Percentiles rank a stretch among this genome's conserved stretches.
phyloP scores from a whole-genome alignment of 306 rosid species.

The Mimosa bimucronata region DNA sequence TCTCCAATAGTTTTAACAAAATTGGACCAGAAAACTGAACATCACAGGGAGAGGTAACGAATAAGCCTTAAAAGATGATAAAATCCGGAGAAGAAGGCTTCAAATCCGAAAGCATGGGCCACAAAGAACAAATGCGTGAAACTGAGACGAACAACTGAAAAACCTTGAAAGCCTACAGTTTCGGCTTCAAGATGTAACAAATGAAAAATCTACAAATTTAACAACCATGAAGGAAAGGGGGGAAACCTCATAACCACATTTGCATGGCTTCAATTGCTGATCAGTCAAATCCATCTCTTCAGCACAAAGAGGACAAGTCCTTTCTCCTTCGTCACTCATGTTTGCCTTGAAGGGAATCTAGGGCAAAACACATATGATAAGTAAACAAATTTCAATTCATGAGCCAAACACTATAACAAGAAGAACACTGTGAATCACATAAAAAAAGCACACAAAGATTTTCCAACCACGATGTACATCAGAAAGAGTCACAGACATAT shows the following conservation, averaged over 20 bases:
- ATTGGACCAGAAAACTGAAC: not conserved
- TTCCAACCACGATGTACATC: conserved; percentile 14
- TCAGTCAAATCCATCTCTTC: conserved; percentile 99
- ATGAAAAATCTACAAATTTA: conserved; percentile 11
- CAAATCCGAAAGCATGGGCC: not conserved
- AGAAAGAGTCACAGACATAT: not conserved
- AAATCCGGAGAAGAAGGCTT: not conserved
- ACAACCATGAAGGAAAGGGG: conserved; percentile 20
- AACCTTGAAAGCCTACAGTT: not conserved
- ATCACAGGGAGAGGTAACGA: not conserved
- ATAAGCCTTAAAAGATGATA: not conserved
- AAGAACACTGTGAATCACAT: not conserved
- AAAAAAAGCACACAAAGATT: not conserved
- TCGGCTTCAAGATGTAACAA: not conserved
- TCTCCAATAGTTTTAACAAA: conserved; percentile 1
- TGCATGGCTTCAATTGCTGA: conserved; percentile 98
- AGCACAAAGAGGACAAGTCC: conserved; percentile 95
- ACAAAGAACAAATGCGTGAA: conserved; percentile 5
- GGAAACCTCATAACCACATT: conserved; percentile 94
- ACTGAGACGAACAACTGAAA: not conserved
- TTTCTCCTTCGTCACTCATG: conserved; percentile 98
- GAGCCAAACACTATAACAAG: not conserved
- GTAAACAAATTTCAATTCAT: not conserved
- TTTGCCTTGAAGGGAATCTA: conserved; percentile 48
- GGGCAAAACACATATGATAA: conserved; percentile 23